Conservation (phyloP, 768 basidiomycete genomes). For the Lactifluus pinguis region DNA sequence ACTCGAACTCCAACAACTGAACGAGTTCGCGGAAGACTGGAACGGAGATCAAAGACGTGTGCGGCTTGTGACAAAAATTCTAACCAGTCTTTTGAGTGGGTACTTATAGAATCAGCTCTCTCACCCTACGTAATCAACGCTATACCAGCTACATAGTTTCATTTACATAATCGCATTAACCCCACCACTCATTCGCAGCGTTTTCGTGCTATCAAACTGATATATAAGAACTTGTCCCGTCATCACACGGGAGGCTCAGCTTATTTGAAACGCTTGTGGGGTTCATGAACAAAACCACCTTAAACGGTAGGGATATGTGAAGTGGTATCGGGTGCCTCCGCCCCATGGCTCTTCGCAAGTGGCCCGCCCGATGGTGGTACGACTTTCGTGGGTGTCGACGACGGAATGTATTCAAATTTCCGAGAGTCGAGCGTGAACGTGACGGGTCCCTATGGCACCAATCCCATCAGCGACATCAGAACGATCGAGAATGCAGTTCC, state of each 20-base stretch:
- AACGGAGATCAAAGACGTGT: constrained; percentile 49
- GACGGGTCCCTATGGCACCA: constrained; percentile 56
- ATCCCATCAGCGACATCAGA: constrained; percentile 1
- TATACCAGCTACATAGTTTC: neutral
- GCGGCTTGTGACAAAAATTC: constrained; percentile 50
- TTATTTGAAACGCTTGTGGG: too few relatives aligned
- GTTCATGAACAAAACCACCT: too few relatives aligned
- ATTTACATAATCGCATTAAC: neutral
- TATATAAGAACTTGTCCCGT: too few relatives aligned
- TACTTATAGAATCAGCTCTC: constrained; percentile 43
- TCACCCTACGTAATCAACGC: neutral
- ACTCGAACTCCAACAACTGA: constrained; percentile 46
- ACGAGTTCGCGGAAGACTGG: constrained; percentile 47
- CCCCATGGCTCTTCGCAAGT: neutral
- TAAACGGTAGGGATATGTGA: too few relatives aligned
- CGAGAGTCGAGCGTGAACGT: constrained; percentile 80
- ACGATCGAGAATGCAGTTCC: constrained; percentile 3
- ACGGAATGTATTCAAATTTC: constrained; percentile 55
- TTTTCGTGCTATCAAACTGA: neutral
- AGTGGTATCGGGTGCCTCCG: neutral
- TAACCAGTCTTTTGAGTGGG: constrained; percentile 56
- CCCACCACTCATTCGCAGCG: neutral
- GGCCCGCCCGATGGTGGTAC: neutral
- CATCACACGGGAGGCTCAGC: too few relatives aligned
- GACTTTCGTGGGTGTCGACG: neutral